Evolutionary conservation across 306 rosid genomes (phyloP).

Genomic region (Leucaena leucocephala): DNA sequence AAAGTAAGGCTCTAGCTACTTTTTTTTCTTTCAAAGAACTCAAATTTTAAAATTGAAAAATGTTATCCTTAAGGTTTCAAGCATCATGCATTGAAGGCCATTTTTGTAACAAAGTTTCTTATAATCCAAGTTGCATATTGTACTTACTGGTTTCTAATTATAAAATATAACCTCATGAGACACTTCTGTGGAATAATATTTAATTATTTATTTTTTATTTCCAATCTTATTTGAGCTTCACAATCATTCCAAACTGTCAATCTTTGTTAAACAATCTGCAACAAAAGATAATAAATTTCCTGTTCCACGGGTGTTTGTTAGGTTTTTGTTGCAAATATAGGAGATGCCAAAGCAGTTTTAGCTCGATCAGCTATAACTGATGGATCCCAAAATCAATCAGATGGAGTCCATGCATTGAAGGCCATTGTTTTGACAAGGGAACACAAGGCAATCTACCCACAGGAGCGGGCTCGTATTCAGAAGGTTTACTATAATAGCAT

Average conservation of each 20-base stretch:
- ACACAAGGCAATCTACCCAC: constrained; percentile 88
- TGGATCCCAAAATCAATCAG: constrained; percentile 50
- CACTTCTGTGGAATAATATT: not conserved
- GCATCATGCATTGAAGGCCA: not conserved
- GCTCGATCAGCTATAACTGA: constrained; percentile 64
- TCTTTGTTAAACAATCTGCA: constrained; percentile 1
- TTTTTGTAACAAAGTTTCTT: not conserved
- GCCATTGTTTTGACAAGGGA: constrained; percentile 92
- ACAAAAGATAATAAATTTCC: constrained; percentile 1
- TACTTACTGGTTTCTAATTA: not conserved
- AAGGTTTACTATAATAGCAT: constrained; percentile 51
- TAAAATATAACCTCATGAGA: not conserved
- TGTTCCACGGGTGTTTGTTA: constrained; percentile 41
- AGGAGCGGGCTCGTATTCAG: constrained; percentile 86
- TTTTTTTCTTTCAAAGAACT: not conserved
- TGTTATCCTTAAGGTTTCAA: not conserved
- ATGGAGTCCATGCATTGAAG: constrained; percentile 55
- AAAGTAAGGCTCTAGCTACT: constrained; percentile 54
- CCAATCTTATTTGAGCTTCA: not conserved
- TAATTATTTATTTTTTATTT: not conserved
- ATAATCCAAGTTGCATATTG: not conserved
- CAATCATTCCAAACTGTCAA: not conserved
- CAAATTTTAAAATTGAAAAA: not conserved
- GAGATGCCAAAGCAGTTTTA: constrained; percentile 91
- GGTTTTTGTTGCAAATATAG: constrained; percentile 86